Base-by-base conservation (phyloP, 2,329 filamentous ascomycete genomes). In the Didymella segeticola region DNA sequence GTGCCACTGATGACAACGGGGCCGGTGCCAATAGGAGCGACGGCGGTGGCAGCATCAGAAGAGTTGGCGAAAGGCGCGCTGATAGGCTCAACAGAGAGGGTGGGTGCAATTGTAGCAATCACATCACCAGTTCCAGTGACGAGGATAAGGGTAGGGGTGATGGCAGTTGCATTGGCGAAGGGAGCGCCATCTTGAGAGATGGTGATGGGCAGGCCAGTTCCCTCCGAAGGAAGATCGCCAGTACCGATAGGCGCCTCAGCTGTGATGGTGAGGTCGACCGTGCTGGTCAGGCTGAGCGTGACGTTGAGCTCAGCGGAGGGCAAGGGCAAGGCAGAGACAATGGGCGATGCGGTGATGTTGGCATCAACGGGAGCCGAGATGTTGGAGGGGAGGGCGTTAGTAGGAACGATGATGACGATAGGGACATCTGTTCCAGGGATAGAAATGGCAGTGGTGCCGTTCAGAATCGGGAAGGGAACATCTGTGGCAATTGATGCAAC, bases 161-260 rank as follows among this genome's bases (percentile, higher is more conserved):
- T 46, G 15, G 41, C 42, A 19, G 48, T 61, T 8, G 31, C 53
- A 43, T 61, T 61, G 30, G 43, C 30, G 25, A 38, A 61, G 4
- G 43, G 22, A 5, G 19, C 33, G 20, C 38, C 45, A 23, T 15
- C 39, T 20, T 42, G 51, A 7, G 41, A 19, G n/a, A 53, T 23
- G 22, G 43, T 42, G 36, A 58, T 45, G 20, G 47, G 45, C 19
- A 50, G 23, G 11, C 49, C 56, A 15, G 56, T 59, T 17, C 50
- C 56, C n/a, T 27, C 43, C 10, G 49, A 55, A n/a, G 34, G 14
- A 17, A 45, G 39, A 5, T 7, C 54, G 4, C 17, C 33, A 25
- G 47, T 49, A 8, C 48, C 52, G 10, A 52, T 57, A n/a, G 29
- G 36, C 4, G 51, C 31, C 9, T 38, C 29, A 14, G 55, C 30